Evolutionary conservation across 441 rosid genomes (phyloP).

Genomic region (Cnidoscolus chayamansa): DNA sequence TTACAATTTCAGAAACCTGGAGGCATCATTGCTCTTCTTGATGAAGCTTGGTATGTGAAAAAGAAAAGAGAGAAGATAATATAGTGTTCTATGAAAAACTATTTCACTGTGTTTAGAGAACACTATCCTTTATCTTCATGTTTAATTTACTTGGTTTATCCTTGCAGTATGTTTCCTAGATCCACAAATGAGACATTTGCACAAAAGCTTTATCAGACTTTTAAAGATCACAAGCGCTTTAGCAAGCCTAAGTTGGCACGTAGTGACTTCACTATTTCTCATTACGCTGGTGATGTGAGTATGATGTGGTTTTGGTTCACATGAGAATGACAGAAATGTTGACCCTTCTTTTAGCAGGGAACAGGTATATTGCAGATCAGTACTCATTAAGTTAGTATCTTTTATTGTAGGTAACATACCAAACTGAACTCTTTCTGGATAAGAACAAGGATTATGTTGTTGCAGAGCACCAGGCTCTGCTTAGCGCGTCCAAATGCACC

Average conservation of each 20-base stretch:
- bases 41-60: conserved; percentile 88
- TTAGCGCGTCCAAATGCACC: conserved; percentile 64
- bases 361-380: conserved; percentile 11
- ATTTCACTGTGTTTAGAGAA: conserved; percentile 3
- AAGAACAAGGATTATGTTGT: conserved; percentile 98
- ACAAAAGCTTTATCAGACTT: conserved; percentile 90
- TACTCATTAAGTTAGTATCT: conserved; percentile 3
- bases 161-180: conserved; percentile 90
- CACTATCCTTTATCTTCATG: conserved; percentile 2
- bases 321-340: conserved; percentile 10
- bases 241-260: conserved; percentile 92
- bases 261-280: conserved; percentile 81
- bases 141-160: conserved; percentile 26
- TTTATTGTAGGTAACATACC: conserved; percentile 77
- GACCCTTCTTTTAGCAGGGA: conserved; percentile 10
- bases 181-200: conserved; percentile 96
- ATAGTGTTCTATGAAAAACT: not conserved
- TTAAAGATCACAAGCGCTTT: conserved; percentile 86
- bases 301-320: conserved; percentile 20
- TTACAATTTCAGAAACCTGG: conserved; percentile 85
- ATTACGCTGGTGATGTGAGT: conserved; percentile 98
- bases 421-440: conserved; percentile 86
- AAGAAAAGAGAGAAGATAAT: not conserved
- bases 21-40: conserved; percentile 94
- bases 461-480: conserved; percentile 87